A percentile compares a stretch with the other conserved stretches of the same genome.
Conservation (phyloP, 768 basidiomycete species). For the Auricularia auricula-judae region DNA sequence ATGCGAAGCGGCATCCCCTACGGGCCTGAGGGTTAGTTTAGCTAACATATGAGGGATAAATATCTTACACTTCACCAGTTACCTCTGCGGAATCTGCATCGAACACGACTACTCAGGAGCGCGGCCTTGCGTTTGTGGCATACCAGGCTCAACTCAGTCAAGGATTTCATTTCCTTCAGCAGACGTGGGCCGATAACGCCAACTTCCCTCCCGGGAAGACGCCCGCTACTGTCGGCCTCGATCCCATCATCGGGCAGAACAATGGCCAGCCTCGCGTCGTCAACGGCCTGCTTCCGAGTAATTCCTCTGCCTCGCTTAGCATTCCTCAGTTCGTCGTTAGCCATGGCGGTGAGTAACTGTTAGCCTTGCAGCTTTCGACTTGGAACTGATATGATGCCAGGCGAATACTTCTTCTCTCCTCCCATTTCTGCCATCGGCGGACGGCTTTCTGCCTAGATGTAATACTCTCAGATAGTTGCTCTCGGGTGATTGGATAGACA, state of each 20-base stretch:
- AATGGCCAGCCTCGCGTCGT: neutral
- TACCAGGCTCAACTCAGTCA: neutral
- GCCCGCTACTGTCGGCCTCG: neutral
- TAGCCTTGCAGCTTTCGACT: neutral
- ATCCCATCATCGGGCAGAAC: neutral
- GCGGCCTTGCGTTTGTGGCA: constrained; percentile 2
- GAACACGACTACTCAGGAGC: neutral
- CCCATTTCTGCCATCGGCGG: no score
- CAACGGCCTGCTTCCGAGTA: neutral
- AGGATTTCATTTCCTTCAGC: constrained; percentile 4
- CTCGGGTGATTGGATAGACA: no score
- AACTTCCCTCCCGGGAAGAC: neutral
- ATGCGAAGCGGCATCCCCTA: constrained; percentile 2
- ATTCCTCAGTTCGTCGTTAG: neutral
- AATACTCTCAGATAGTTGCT: no score
- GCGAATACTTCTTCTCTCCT: no score
- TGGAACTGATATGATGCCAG: neutral
- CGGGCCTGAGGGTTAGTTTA: neutral
- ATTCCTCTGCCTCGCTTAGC: neutral
- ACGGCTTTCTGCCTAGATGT: no score
- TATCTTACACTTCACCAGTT: neutral
- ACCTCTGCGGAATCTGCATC: neutral
- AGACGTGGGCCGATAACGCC: neutral
- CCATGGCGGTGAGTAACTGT: constrained; percentile 4
- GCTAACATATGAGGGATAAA: neutral